Conservation (phyloP, 2,329 filamentous ascomycete species). For the Penicillium janthinellum region DNA sequence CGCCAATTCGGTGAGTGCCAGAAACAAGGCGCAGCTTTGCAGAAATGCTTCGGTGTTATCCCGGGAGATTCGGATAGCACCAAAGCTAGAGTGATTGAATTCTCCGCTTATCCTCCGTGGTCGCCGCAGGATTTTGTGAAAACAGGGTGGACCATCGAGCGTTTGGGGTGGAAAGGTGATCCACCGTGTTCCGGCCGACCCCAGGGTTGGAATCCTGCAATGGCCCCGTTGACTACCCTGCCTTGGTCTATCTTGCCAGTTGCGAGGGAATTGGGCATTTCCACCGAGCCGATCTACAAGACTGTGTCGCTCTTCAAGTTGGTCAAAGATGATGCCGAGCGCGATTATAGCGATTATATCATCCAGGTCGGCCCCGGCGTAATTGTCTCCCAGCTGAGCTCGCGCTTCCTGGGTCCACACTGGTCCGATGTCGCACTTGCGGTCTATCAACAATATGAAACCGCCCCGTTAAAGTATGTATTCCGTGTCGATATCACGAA, state of each 20-base stretch:
- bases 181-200: background rate
- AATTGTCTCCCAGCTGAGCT: constrained; percentile 9
- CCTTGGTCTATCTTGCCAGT: background rate
- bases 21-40: background rate
- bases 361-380: constrained; percentile 5
- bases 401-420: constrained; percentile 4
- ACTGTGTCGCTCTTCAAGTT: background rate
- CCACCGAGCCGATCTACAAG: background rate
- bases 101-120: constrained; percentile 1
- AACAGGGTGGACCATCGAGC: constrained; percentile 4
- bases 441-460: constrained; percentile 6
- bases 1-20: background rate
- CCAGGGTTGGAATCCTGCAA: background rate
- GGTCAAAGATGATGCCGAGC: background rate
- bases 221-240: background rate
- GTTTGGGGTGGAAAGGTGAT: background rate
- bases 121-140: constrained; percentile 1
- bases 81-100: background rate
- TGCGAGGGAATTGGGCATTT: background rate
- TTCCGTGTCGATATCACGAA: constrained; percentile 11
- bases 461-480: constrained; percentile 2
- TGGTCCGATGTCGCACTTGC: constrained; percentile 15
- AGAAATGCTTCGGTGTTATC: background rate
- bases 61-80: background rate
- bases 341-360: constrained; percentile 10